Base-by-base conservation (phyloP, 345 rosid genomes). In the Leavenworthia alabamica region DNA sequence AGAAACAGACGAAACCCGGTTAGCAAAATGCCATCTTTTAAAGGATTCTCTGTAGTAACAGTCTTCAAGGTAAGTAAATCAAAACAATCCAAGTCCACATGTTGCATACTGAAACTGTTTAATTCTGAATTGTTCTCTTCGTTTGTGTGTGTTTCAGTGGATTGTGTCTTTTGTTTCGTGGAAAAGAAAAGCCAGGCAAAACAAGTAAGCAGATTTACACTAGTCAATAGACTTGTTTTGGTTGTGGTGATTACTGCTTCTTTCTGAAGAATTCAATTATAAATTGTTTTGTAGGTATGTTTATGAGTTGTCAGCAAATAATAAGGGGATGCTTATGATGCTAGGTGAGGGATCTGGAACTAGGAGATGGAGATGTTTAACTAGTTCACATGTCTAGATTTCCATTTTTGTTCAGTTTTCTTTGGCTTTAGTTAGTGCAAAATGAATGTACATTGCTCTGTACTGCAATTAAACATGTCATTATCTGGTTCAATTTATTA, bases 321-420 rank as follows among this genome's bases (percentile, higher is more conserved):
- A 83, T n/a, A 73, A 48, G 49, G 99, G 99, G 69, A 79, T 88
- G 90, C 80, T 86, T 31, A 77, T 90, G 90, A 82, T 90, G 31
- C 72, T 94, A 44, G 99, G 91, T 46, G 85, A 83, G 75, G 81
- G 80, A 22, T 78, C 86, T 31, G 78, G 70, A 50, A 61, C 56
- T 35, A 74, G 82, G 78, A 90, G 73, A 60, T 81, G 85, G 96
- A 79, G 85, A 73, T 90, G 95, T 68, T 79, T 87, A 55, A 62
- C 86, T 50, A 86, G 94, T 63, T 57, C 83, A 9, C 90, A 80
- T 76, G 81, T 81, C 62, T 79, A 61, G 22, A 47, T 24, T 48
- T 46, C 36, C 46, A n/a, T n/a, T 61, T 48, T 45, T 44, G 3
- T 1, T 53, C 43, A 52, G 26, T 10, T 17, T 7, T 43, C 49